Percentiles rank a stretch among this genome's conserved stretches.
Evolutionary conservation across 2,329 filamentous ascomycete genomes (phyloP).

Genomic region (Pseudogymnoascus sp.): DNA sequence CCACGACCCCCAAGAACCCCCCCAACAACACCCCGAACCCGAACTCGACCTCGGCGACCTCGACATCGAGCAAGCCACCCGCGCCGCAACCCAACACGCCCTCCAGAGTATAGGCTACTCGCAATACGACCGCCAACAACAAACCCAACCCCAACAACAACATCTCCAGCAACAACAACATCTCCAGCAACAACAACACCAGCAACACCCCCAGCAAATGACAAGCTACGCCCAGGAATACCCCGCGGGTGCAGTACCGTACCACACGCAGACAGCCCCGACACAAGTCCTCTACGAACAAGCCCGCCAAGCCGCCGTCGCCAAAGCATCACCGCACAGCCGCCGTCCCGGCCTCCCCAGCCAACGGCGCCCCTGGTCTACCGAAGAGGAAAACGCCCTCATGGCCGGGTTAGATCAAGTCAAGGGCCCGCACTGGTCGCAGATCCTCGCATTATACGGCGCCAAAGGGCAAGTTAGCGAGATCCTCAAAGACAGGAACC

Average conservation of each 20-base stretch:
- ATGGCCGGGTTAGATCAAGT: constrained; percentile 85
- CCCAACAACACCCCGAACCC: constrained; percentile 17
- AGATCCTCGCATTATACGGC: constrained; percentile 80
- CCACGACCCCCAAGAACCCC: neutral
- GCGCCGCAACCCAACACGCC: constrained; percentile 25
- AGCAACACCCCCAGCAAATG: neutral
- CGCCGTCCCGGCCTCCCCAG: constrained; percentile 46
- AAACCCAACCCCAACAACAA: neutral
- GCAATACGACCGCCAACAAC: constrained; percentile 20
- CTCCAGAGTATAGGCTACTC: constrained; percentile 16
- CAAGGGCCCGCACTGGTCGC: constrained; percentile 87
- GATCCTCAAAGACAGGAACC: constrained; percentile 78
- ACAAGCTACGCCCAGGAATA: constrained; percentile 2
- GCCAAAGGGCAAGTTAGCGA: constrained; percentile 72
- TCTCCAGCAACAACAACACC: neutral
- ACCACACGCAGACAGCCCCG: constrained; percentile 33
- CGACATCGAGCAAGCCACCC: constrained; percentile 24
- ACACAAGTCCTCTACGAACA: constrained; percentile 52
- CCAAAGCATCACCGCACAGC: constrained; percentile 46
- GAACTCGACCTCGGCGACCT: constrained; percentile 23
- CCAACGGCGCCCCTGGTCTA: constrained; percentile 73
- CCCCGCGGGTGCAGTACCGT: constrained; percentile 18
- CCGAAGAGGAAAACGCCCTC: constrained; percentile 81
- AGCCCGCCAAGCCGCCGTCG: constrained; percentile 47
- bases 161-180: neutral